These are phyloP conservation scores for Dendrocalamus sinicus DNA, from an alignment of 176 grass and related monocot species.

Conservation along the genomic window DNA sequence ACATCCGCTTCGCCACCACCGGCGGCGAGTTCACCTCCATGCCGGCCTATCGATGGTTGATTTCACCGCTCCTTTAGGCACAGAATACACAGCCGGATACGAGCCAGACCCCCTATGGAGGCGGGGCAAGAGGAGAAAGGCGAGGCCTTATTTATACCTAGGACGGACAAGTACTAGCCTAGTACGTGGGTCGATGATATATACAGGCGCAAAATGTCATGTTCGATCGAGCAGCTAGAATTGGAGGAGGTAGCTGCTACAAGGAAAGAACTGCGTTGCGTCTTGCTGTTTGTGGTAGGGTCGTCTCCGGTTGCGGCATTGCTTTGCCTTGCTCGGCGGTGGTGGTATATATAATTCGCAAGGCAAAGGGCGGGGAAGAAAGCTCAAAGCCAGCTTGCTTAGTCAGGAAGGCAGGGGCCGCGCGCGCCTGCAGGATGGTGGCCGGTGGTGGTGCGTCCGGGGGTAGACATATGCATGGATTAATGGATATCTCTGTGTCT, in stretches of 20 bases:
- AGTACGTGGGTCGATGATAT: too few relatives aligned
- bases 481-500: not conserved
- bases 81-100: not conserved
- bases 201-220: not conserved
- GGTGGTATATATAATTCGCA: constrained; percentile 4
- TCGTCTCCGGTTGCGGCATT: not conserved
- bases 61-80: not conserved
- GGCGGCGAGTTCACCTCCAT: constrained; percentile 59
- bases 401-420: constrained; percentile 15
- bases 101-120: not conserved
- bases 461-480: not conserved
- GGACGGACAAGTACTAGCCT: too few relatives aligned
- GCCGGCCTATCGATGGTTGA: not conserved
- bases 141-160: not conserved
- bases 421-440: not conserved
- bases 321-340: not conserved
- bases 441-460: not conserved
- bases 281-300: not conserved
- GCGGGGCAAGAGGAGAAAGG: not conserved
- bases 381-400: not conserved
- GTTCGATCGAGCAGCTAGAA: not conserved
- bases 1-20: constrained; percentile 61
- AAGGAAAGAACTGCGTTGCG: too few relatives aligned
- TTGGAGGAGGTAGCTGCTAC: too few relatives aligned
- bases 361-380: not conserved